Evolutionary conservation across 176 grass and related monocot species (phyloP).

Genomic region (Poa annua): DNA sequence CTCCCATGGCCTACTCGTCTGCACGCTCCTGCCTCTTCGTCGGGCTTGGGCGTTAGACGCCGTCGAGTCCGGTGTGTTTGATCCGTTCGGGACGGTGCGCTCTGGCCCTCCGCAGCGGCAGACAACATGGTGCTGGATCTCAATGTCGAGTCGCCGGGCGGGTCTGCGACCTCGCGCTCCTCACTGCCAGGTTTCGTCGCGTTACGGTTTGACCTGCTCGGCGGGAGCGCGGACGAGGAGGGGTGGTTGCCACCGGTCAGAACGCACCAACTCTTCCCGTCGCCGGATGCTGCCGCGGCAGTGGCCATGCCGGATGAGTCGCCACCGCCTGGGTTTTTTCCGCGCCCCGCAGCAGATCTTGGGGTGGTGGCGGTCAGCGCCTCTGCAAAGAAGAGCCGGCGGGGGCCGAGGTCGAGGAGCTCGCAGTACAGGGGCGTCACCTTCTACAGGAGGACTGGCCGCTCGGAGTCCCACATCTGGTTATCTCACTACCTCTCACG

Average conservation of each 20-base stretch:
- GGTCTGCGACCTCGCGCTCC: conserved; percentile 44
- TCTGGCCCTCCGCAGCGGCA: neutral
- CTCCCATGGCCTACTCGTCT: neutral
- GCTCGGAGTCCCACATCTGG: conserved; percentile 81
- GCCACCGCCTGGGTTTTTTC: neutral
- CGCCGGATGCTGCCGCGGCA: neutral
- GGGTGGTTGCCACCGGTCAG: conserved; percentile 20
- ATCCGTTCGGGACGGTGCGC: neutral
- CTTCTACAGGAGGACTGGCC: conserved; percentile 62
- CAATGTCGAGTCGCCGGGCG: conserved; percentile 63
- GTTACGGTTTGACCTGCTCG: conserved; percentile 55
- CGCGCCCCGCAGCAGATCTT: conserved; percentile 28
- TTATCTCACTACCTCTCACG: conserved; percentile 18
- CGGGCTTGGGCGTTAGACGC: neutral
- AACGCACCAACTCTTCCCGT: conserved; percentile 76
- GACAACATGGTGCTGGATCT: conserved; percentile 76
- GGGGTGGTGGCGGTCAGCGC: neutral
- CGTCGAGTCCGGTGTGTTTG: neutral
- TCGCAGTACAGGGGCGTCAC: conserved; percentile 94
- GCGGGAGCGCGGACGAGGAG: conserved; percentile 36
- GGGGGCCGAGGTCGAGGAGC: conserved; percentile 83
- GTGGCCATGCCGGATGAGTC: neutral
- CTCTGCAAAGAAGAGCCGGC: conserved; percentile 78
- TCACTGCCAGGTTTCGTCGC: conserved; percentile 1
- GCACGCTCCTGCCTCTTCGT: neutral